Evolutionary conservation across 2,329 filamentous ascomycete genomes (phyloP).

Genomic region (Aphanoascus verrucosus): DNA sequence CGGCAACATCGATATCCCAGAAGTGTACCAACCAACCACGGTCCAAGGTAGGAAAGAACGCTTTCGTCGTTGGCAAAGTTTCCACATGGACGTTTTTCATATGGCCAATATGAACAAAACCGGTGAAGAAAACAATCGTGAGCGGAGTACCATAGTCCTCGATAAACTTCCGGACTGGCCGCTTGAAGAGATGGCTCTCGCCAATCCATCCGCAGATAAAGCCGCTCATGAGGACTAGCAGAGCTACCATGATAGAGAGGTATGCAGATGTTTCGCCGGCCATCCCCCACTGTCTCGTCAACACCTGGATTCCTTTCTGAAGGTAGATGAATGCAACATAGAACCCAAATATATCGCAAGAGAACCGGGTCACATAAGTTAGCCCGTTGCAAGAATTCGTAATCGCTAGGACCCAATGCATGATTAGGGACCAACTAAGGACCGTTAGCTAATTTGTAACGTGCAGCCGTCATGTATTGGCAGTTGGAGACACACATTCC

Average conservation of each 20-base stretch:
- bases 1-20: conserved; percentile 61
- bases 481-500: conserved; percentile 49
- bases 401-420: conserved; percentile 74
- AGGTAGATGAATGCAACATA: conserved; percentile 88
- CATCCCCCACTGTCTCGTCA: conserved; percentile 59
- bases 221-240: conserved; percentile 67
- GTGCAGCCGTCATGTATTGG: neutral
- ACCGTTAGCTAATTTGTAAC: neutral
- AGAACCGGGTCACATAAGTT: conserved; percentile 82
- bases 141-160: conserved; percentile 83
- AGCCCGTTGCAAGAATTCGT: conserved; percentile 81
- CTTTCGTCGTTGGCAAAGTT: conserved; percentile 61
- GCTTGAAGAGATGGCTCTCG: conserved; percentile 58
- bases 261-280: conserved; percentile 55
- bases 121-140: conserved; percentile 77
- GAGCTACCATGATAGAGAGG: conserved; percentile 62
- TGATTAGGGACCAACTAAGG: conserved; percentile 63
- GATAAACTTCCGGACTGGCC: conserved; percentile 67
- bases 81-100: conserved; percentile 62
- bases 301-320: conserved; percentile 80
- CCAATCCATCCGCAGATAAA: conserved; percentile 66
- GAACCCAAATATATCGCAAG: conserved; percentile 88
- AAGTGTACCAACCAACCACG: conserved; percentile 70
- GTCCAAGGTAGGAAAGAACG: conserved; percentile 67
- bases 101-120: conserved; percentile 75